Base-by-base conservation (phyloP, 352 stramenopile genomes). In the Phytophthora lateralis region DNA sequence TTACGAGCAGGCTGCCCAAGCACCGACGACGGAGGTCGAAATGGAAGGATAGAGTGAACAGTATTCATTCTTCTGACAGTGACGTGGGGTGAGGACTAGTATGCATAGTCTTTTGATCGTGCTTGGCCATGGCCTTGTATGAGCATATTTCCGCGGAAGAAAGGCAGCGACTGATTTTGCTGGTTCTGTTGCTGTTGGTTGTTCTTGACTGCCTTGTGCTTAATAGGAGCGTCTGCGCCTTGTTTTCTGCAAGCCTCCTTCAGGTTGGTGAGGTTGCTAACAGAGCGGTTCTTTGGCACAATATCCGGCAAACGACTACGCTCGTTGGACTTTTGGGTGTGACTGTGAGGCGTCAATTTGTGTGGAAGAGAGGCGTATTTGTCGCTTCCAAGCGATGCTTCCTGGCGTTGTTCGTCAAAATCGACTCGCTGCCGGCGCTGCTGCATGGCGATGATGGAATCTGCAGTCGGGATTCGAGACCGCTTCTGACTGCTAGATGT, bases 91-190 rank as follows among this genome's bases (percentile, higher is more conserved):
- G 52, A 54, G 43, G 55, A 24, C 39, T 66, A 75, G 43, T 66
- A 82, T 35, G 64, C 37, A 47, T 79, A 79, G 59, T 78, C 62
- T 27, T 72, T 79, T n/a, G 72, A 66, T 38, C 72, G 66, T 45
- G 73, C 55, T 59, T 83, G 81, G 29, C 76, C 65, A 20, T 81
- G 71, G 20, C 80, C 80, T 64, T 73, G 57, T 32, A 90, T 78
- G 30, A 84, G 55, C 68, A 92, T 80, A 53, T 87, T 89, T 18
- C 81, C 81, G 2, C 76, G 70, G 66, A 90, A 93, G 49, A 93
- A 93, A 55, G 83, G 83, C 39, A 90, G 52, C 11, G 62, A 67
- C 18, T 66, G 73, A 43, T 65, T 63, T 69, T 73, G 61, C 34
- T 71, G 54, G 20, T 73, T 70, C 52, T 65, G 48, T 48, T 63